A percentile compares a stretch with the other conserved stretches of the same genome.
phyloP scores from a whole-genome alignment of 1,284 basidiomycete genomes.

The Flammula alnicola region DNA sequence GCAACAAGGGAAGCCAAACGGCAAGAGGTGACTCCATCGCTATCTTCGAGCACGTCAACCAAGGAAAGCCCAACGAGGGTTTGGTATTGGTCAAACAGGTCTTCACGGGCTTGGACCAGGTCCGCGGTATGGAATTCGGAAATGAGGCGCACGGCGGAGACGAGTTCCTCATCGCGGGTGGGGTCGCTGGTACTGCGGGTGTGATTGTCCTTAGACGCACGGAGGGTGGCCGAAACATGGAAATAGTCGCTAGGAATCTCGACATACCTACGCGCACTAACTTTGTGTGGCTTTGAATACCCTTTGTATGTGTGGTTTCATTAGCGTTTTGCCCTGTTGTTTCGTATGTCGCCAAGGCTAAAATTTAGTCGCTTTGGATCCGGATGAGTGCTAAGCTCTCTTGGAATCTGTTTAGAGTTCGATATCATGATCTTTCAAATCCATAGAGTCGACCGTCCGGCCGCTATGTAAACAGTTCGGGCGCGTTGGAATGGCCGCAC shows the following conservation, averaged over 20 bases:
- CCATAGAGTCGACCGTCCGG: too few relatives aligned
- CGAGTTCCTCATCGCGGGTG: slow-evolving; percentile 60
- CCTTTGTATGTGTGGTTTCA: too few relatives aligned
- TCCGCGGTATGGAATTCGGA: slow-evolving; percentile 66
- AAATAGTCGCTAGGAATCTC: slow-evolving; percentile 54
- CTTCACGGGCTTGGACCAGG: slow-evolving; percentile 66
- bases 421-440: too few relatives aligned
- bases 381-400: too few relatives aligned
- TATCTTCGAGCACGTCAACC: slow-evolving; percentile 54
- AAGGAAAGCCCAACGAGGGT: slow-evolving; percentile 39
- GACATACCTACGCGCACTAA: slow-evolving; percentile 55
- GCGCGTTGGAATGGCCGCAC: too few relatives aligned
- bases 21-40: slow-evolving; percentile 64
- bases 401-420: too few relatives aligned
- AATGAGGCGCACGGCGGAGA: slow-evolving; percentile 46
- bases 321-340: too few relatives aligned
- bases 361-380: too few relatives aligned
- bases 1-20: slow-evolving; percentile 57
- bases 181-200: slow-evolving; percentile 56
- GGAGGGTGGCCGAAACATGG: slow-evolving; percentile 55
- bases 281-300: slow-evolving; percentile 50
- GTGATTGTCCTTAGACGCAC: slow-evolving; percentile 58
- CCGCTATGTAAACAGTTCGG: too few relatives aligned
- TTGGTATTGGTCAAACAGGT: slow-evolving; percentile 48
- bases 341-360: too few relatives aligned